Evolutionary conservation across 192 early-diverging fungal species (phyloP).

Genomic region (Diversispora epigaea): DNA sequence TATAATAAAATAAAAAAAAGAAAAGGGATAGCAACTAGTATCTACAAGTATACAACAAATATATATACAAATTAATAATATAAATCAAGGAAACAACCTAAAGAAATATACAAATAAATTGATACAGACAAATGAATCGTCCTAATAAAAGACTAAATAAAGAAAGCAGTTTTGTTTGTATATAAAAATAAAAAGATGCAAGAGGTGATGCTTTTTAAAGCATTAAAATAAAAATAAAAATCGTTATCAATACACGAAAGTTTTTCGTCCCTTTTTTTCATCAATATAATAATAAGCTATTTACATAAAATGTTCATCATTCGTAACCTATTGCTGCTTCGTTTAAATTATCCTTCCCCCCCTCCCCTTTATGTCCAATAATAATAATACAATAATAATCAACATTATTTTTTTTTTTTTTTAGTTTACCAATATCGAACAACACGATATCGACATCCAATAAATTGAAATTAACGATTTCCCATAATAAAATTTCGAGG

Average conservation of each 20-base stretch:
- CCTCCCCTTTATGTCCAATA: background rate
- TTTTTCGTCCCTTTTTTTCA: background rate
- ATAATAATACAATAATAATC: background rate
- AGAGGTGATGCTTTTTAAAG: background rate
- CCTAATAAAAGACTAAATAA: background rate
- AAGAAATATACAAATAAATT: conserved; percentile 23
- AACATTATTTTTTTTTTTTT: background rate
- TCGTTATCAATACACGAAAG: background rate
- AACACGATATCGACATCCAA: conserved; percentile 23
- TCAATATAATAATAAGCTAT: conserved; percentile 3
- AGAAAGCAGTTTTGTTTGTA: background rate
- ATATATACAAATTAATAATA: conserved; percentile 17
- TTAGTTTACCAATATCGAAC: conserved; percentile 24
- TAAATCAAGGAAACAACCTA: background rate
- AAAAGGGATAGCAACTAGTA: background rate
- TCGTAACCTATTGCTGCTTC: background rate
- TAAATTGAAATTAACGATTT: conserved; percentile 24
- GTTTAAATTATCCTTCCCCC: background rate
- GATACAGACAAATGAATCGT: background rate
- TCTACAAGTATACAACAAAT: conserved; percentile 14
- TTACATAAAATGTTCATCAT: conserved; percentile 19
- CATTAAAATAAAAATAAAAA: background rate
- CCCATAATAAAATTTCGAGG: conserved; percentile 21
- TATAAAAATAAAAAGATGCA: background rate
- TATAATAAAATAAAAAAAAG: background rate